phyloP scores from a whole-genome alignment of 805 yeast species.

The Zygosaccharomyces bailii region DNA sequence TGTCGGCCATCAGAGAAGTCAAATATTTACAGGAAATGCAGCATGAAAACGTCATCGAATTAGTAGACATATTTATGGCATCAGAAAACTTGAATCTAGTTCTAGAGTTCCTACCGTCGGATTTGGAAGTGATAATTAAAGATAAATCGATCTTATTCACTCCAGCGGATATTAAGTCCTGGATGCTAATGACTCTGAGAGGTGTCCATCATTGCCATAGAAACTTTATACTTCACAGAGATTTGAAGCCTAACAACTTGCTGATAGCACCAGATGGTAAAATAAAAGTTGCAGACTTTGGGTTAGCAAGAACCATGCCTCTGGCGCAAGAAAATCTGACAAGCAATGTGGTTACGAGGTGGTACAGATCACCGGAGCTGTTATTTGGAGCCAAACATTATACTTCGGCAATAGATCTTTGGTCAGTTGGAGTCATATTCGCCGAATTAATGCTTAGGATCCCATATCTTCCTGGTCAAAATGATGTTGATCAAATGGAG shows the following conservation, averaged over 20 bases:
- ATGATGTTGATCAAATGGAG: constrained; percentile 84
- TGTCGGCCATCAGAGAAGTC: constrained; percentile 95
- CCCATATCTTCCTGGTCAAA: constrained; percentile 91
- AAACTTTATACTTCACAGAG: constrained; percentile 85
- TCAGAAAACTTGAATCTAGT: constrained; percentile 70
- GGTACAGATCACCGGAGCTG: constrained; percentile 97
- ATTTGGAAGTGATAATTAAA: constrained; percentile 83
- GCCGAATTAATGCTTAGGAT: constrained; percentile 94
- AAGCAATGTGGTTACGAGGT: constrained; percentile 92
- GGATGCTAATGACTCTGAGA: constrained; percentile 91
- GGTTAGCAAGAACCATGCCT: constrained; percentile 83
- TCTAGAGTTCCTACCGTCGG: constrained; percentile 90
- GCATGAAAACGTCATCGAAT: constrained; percentile 78
- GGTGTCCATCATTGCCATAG: constrained; percentile 97
- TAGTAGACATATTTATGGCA: constrained; percentile 80
- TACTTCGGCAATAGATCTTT: constrained; percentile 83
- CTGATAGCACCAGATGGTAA: constrained; percentile 83
- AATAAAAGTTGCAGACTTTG: constrained; percentile 95
- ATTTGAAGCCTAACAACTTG: constrained; percentile 88
- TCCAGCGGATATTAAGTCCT: constrained; percentile 84
- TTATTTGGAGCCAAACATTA: constrained; percentile 86
- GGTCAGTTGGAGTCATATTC: constrained; percentile 96
- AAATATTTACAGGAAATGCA: constrained; percentile 80
- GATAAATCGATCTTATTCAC: constrained; percentile 73
- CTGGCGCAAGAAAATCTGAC: constrained; percentile 74